Percentiles rank a stretch among this genome's conserved stretches.
Evolutionary conservation across 352 stramenopile genomes (phyloP).

Genomic region (Saprolegnia parasitica): DNA sequence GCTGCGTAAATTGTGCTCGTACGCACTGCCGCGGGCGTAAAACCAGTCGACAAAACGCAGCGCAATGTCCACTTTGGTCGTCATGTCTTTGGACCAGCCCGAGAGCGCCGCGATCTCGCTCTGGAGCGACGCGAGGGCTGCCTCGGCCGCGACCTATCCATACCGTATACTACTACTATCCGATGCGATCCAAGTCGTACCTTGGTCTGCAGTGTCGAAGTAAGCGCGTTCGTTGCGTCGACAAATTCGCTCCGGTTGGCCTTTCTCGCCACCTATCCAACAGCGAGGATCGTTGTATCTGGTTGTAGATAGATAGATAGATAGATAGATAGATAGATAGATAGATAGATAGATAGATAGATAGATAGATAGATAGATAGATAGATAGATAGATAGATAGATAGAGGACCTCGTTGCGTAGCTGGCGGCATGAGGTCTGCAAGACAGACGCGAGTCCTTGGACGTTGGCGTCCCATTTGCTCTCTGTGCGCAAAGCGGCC

Average conservation of each 20-base stretch:
- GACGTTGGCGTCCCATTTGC: not conserved
- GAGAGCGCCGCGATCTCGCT: not conserved
- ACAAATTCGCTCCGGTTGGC: too few relatives aligned
- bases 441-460: not conserved
- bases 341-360: too few relatives aligned
- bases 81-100: too few relatives aligned
- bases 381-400: too few relatives aligned
- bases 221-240: not conserved
- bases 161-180: not conserved
- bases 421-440: not conserved
- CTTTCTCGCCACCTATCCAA: too few relatives aligned
- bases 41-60: constrained; percentile 76
- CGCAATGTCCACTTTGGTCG: not conserved
- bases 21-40: constrained; percentile 53
- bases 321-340: too few relatives aligned
- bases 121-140: not conserved
- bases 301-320: too few relatives aligned
- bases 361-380: too few relatives aligned
- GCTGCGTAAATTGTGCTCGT: constrained; percentile 64
- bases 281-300: too few relatives aligned
- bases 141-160: too few relatives aligned
- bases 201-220: not conserved
- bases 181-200: not conserved
- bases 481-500: not conserved
- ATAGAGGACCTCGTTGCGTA: not conserved